These are phyloP conservation scores for Pichia sp. DNA, from an alignment of 1,139 yeast species.

Conservation along the genomic window DNA sequence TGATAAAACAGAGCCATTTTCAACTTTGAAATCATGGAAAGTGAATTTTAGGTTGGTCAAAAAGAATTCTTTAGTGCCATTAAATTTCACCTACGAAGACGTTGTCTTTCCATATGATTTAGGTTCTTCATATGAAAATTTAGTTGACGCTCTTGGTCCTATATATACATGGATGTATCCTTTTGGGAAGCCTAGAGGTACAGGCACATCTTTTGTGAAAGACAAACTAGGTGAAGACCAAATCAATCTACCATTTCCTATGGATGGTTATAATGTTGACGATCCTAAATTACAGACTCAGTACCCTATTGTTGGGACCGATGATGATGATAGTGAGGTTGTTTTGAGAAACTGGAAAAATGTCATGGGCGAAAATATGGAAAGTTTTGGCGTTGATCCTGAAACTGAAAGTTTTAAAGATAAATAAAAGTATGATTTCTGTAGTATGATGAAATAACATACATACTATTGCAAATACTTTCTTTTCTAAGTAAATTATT, in stretches of 20 bases:
- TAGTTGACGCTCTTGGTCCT: slow-evolving; percentile 45
- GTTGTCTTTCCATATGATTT: slow-evolving; percentile 74
- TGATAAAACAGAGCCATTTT: slow-evolving; percentile 33
- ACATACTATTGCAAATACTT: too few species aligned
- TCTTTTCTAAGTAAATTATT: too few species aligned
- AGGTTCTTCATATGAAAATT: slow-evolving; percentile 50
- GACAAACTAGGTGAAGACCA: slow-evolving; percentile 53
- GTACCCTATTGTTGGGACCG: not conserved
- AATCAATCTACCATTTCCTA: slow-evolving; percentile 76
- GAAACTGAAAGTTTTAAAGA: slow-evolving; percentile 43
- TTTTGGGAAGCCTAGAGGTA: slow-evolving; percentile 51
- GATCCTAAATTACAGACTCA: slow-evolving; percentile 16
- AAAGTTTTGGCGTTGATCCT: slow-evolving; percentile 83
- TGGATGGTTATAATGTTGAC: slow-evolving; percentile 56
- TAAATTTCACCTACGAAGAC: slow-evolving; percentile 45
- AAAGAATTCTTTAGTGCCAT: slow-evolving; percentile 20
- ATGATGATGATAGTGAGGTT: slow-evolving; percentile 16
- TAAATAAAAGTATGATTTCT: slow-evolving; percentile 7
- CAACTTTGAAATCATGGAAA: slow-evolving; percentile 44
- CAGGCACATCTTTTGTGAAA: slow-evolving; percentile 46
- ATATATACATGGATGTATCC: slow-evolving; percentile 65
- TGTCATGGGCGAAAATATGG: slow-evolving; percentile 71
- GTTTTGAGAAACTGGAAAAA: slow-evolving; percentile 50
- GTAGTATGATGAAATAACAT: too few species aligned
- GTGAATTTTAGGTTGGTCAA: slow-evolving; percentile 19